These are phyloP conservation scores for Microstroma glucosiphilum DNA, from an alignment of 1,284 basidiomycete genomes.

Conservation along the genomic window DNA sequence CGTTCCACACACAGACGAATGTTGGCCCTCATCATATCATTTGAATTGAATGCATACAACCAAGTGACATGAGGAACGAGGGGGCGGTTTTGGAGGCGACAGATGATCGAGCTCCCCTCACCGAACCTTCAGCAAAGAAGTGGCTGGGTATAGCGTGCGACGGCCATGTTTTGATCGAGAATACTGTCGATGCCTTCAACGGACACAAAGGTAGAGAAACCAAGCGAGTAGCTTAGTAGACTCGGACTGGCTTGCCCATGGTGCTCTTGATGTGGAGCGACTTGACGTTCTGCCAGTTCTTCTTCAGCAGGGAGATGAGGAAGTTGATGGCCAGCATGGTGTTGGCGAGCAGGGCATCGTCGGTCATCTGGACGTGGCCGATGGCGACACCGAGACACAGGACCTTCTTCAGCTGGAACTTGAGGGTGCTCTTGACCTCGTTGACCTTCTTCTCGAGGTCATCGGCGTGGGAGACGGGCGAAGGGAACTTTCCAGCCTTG, in stretches of 20 bases:
- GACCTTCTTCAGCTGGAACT: constrained; percentile 74
- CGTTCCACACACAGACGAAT: too few relatives aligned
- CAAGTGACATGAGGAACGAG: not conserved
- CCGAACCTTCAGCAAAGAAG: constrained; percentile 4
- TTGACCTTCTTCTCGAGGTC: constrained; percentile 85
- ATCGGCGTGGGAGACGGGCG: constrained; percentile 79
- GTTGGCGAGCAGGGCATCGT: constrained; percentile 93
- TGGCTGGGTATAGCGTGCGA: constrained; percentile 43
- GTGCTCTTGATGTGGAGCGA: constrained; percentile 97
- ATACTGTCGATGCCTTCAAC: constrained; percentile 7
- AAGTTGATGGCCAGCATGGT: constrained; percentile 99
- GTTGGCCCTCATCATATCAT: too few relatives aligned
- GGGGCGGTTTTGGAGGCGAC: constrained; percentile 1
- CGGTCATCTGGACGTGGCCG: constrained; percentile 93
- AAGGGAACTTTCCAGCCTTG: constrained; percentile 99
- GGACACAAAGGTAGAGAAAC: not conserved
- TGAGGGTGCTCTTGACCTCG: constrained; percentile 94
- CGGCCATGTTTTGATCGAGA: constrained; percentile 22
- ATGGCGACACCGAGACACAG: constrained; percentile 98
- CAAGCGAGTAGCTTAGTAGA: constrained; percentile 62
- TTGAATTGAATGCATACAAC: too few relatives aligned
- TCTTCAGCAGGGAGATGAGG: constrained; percentile 97
- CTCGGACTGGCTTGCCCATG: constrained; percentile 95
- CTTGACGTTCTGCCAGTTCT: constrained; percentile 99
- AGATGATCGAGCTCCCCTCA: constrained; percentile 12